Evolutionary conservation across 2,329 filamentous ascomycete genomes (phyloP).

Genomic region (Zasmidium angulare): DNA sequence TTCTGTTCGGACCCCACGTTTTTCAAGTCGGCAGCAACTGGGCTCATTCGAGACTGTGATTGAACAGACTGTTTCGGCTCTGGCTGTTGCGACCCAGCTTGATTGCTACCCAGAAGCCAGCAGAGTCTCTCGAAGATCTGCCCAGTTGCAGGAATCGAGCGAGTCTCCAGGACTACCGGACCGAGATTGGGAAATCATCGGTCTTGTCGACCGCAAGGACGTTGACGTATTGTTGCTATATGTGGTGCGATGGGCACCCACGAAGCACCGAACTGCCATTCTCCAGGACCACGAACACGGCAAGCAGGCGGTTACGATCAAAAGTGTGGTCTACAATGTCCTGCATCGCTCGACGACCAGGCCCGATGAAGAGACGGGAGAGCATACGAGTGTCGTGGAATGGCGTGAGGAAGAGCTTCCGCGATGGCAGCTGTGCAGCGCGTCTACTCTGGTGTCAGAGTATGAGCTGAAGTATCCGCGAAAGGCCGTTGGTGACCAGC

Average conservation of each 20-base stretch:
- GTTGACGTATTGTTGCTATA: not conserved
- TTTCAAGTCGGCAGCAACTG: too few relatives aligned
- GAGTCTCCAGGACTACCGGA: not conserved
- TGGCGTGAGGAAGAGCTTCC: not conserved
- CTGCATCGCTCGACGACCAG: not conserved
- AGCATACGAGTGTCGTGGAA: not conserved
- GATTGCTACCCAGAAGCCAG: too few relatives aligned
- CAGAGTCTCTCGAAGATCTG: too few relatives aligned
- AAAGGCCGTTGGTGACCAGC: too few relatives aligned
- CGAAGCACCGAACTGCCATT: not conserved
- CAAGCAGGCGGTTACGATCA: not conserved
- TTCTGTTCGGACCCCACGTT: too few relatives aligned
- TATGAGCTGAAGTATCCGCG: not conserved
- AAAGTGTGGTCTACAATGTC: not conserved
- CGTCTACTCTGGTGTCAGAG: not conserved
- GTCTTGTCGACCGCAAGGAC: not conserved
- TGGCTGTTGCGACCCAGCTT: too few relatives aligned
- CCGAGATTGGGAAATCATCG: not conserved
- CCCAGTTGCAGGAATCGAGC: too few relatives aligned
- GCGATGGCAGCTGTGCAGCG: not conserved
- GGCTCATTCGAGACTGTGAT: too few relatives aligned
- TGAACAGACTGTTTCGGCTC: too few relatives aligned
- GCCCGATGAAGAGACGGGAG: not conserved
- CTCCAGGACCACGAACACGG: not conserved
- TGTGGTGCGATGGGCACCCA: not conserved